Evolutionary conservation across 306 rosid species (phyloP).

Genomic region (Luffa aegyptiaca): DNA sequence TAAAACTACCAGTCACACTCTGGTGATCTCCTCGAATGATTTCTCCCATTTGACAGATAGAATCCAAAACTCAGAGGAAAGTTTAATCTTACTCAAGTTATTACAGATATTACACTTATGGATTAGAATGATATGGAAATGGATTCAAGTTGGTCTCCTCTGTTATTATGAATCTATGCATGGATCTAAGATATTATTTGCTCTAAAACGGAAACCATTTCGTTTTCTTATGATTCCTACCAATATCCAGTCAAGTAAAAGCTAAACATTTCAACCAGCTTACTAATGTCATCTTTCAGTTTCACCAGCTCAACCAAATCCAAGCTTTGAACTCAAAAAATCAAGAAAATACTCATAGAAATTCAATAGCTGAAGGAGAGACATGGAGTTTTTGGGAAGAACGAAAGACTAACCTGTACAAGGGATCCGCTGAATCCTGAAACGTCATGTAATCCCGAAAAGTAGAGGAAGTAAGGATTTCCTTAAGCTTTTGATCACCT

Average conservation of each 20-base stretch:
- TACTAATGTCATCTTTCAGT: background rate
- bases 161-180: background rate
- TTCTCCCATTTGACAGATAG: background rate
- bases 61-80: background rate
- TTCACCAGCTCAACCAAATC: background rate
- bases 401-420: slow-evolving; percentile 34
- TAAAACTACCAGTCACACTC: too few species aligned
- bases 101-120: background rate
- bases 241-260: background rate
- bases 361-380: background rate
- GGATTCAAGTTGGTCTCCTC: too few species aligned
- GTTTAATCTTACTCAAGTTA: background rate
- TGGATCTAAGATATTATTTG: background rate
- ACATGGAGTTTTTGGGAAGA: background rate
- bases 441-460: slow-evolving; percentile 33
- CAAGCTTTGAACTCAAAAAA: background rate
- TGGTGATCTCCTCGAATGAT: too few species aligned
- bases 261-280: background rate
- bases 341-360: background rate
- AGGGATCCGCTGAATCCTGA: slow-evolving; percentile 26
- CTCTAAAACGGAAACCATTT: background rate
- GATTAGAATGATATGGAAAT: background rate
- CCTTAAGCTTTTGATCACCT: slow-evolving; percentile 52
- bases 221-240: background rate
- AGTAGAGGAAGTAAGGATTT: slow-evolving; percentile 38